Percentiles rank a stretch among this genome's conserved stretches.
phyloP scores from a whole-genome alignment of 169 alveolate species.

The Babesia ovata region DNA sequence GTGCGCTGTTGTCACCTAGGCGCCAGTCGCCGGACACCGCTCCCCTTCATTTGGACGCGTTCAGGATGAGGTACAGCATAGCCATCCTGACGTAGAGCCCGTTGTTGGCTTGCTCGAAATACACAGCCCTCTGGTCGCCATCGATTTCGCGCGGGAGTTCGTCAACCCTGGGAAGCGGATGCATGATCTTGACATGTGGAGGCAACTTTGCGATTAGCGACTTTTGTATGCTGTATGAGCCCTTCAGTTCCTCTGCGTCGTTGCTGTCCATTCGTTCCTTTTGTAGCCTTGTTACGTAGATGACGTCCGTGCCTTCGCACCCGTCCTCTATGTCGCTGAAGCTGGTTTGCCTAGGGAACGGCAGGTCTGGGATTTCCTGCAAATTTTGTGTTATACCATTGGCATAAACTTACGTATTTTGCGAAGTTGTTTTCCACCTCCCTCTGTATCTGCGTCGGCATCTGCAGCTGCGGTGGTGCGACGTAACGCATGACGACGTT shows the following conservation, averaged over 20 bases:
- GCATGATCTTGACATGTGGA: slow-evolving; percentile 70
- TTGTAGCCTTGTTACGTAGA: slow-evolving; percentile 83
- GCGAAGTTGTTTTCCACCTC: slow-evolving; percentile 69
- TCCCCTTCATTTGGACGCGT: not conserved
- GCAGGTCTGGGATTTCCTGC: slow-evolving; percentile 70
- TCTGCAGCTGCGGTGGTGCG: slow-evolving; percentile 71
- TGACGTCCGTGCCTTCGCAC: slow-evolving; percentile 68
- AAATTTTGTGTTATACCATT: not conserved
- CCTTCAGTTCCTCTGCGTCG: slow-evolving; percentile 38
- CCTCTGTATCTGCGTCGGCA: slow-evolving; percentile 73
- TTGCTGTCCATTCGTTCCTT: slow-evolving; percentile 74
- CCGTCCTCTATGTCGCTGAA: slow-evolving; percentile 57
- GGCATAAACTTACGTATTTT: slow-evolving; percentile 51
- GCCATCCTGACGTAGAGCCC: slow-evolving; percentile 87
- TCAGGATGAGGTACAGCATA: slow-evolving; percentile 73
- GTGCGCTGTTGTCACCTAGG: no score
- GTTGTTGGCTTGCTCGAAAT: slow-evolving; percentile 83
- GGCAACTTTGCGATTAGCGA: slow-evolving; percentile 59
- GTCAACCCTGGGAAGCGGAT: slow-evolving; percentile 84
- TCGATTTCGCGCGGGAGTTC: slow-evolving; percentile 80
- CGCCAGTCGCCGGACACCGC: no score
- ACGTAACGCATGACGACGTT: slow-evolving; percentile 73
- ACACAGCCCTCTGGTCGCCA: slow-evolving; percentile 69
- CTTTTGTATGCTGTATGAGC: slow-evolving; percentile 66
- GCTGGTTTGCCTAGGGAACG: slow-evolving; percentile 67